Evolutionary conservation across 208 protist species (phyloP), one percentile per base, ranked within the genome.

Genomic region (Crithidia sp.): DNA sequence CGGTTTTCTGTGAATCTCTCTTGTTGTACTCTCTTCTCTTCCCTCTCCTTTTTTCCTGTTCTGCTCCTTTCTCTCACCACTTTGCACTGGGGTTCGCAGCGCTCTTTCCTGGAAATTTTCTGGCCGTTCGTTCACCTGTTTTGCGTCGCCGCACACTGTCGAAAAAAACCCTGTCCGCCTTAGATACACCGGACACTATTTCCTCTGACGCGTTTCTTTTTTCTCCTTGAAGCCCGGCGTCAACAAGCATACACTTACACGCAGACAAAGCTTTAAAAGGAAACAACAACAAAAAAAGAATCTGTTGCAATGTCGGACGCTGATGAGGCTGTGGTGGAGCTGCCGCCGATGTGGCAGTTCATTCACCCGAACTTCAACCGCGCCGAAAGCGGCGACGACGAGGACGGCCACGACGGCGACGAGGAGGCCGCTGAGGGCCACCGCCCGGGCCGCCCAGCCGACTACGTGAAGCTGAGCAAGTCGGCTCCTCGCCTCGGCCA

Each of bases 321-420:
- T 65, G 88, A 79, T 37, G 81, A 92, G 16, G 70, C 80, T 37
- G 71, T 64, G 8, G 73, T 83, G 79, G 84, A 92, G 79, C 77
- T 92, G 43, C 87, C 91, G 12, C 79, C 79, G 70, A 71, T 95
- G 45, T 95, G 91, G 91, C 84, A 93, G 78, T 88, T 84, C 62
- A 86, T 95, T 19, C 91, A 93, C 71, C 91, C 91, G 5, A 61
- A 65, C 45, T 86, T 87, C 76, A 81, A 81, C 65, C 56, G 68
- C 7, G 52, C 53, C 3, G 75, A 82, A 16, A 74, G 61, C 52
- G 79, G 61, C 7, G 81, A 82, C 4, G 86, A 88, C 6, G 83
- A 81, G n/a, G 72, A 81, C 45, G 65, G 58, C 41, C 60, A 60
- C 17, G 73, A 72, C n/a, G 82, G 57, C 47, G 77, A 83, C 5